These are phyloP conservation scores for Cutaneotrichosporon sp. DNA, from an alignment of 1,284 basidiomycete genomes.

Conservation along the genomic window DNA sequence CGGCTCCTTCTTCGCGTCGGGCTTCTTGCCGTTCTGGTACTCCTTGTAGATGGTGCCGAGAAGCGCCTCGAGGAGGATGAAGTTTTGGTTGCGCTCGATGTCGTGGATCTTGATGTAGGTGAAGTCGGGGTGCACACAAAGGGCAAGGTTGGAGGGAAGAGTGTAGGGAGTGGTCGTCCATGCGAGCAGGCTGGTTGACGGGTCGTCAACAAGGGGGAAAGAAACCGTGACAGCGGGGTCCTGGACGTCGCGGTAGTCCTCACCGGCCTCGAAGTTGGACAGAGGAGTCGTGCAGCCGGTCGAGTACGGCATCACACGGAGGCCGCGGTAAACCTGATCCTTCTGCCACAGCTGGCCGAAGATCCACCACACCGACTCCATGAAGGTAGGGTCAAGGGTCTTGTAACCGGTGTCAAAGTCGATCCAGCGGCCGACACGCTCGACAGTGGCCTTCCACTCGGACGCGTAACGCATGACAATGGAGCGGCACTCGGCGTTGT, in stretches of 20 bases:
- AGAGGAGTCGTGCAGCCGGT: conserved; percentile 94
- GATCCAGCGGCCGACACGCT: conserved; percentile 99
- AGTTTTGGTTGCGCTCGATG: conserved; percentile 80
- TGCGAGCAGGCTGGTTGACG: conserved; percentile 83
- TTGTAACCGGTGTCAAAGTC: conserved; percentile 99
- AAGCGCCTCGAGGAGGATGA: conserved; percentile 87
- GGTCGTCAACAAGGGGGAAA: conserved; percentile 91
- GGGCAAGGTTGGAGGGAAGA: conserved; percentile 87
- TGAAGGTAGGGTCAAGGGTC: conserved; percentile 88
- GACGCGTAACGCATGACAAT: conserved; percentile 97
- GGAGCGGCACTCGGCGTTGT: conserved; percentile 93
- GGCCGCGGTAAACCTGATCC: conserved; percentile 88
- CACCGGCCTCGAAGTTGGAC: conserved; percentile 96
- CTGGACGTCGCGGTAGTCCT: conserved; percentile 88
- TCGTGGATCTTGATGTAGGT: conserved; percentile 98
- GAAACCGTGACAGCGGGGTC: conserved; percentile 95
- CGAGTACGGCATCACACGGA: conserved; percentile 98
- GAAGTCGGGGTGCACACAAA: conserved; percentile 95
- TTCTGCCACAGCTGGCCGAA: conserved; percentile 91
- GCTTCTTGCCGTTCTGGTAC: conserved; percentile 58
- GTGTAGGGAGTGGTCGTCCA: conserved; percentile 99
- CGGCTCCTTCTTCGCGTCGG: conserved; percentile 71
- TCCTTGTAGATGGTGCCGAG: conserved; percentile 94
- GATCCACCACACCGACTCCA: conserved; percentile 99
- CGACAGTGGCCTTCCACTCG: conserved; percentile 93